A percentile compares a stretch with the other conserved stretches of the same genome.
Conservation (phyloP, 1,139 yeast genomes). For the Meyerozyma athensensis region DNA sequence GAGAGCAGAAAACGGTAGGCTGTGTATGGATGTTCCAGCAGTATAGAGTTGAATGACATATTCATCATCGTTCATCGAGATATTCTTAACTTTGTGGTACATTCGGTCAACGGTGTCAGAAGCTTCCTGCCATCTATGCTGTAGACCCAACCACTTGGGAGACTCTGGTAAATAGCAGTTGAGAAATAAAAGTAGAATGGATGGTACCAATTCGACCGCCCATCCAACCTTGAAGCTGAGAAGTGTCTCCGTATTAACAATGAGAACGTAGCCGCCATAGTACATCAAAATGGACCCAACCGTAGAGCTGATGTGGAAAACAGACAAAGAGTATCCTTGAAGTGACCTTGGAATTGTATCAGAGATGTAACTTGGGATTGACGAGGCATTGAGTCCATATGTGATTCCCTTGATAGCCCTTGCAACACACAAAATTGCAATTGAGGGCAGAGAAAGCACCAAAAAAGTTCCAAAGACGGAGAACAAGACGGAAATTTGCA, state of each 20-base stretch:
- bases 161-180: conserved; percentile 26
- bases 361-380: conserved; percentile 29
- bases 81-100: conserved; percentile 4
- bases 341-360: conserved; percentile 24
- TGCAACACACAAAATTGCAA: conserved; percentile 24
- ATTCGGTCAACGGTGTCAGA: conserved; percentile 20
- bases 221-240: conserved; percentile 22
- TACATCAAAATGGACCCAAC: conserved; percentile 22
- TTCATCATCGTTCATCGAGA: conserved; percentile 5
- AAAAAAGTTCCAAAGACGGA: conserved; percentile 28
- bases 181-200: conserved; percentile 13
- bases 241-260: conserved; percentile 10
- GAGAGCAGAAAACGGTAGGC: conserved; percentile 17
- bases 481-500: conserved; percentile 22
- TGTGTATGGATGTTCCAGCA: conserved; percentile 23
- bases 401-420: conserved; percentile 28
- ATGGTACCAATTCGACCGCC: conserved; percentile 20
- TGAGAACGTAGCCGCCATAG: conserved; percentile 18
- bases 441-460: conserved; percentile 22
- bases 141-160: conserved; percentile 33
- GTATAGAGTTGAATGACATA: conserved; percentile 1
- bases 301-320: conserved; percentile 19
- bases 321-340: conserved; percentile 21
- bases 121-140: conserved; percentile 29
- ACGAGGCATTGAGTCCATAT: conserved; percentile 26